Evolutionary conservation across 768 basidiomycete genomes (phyloP).

Genomic region (Suillus spraguei): DNA sequence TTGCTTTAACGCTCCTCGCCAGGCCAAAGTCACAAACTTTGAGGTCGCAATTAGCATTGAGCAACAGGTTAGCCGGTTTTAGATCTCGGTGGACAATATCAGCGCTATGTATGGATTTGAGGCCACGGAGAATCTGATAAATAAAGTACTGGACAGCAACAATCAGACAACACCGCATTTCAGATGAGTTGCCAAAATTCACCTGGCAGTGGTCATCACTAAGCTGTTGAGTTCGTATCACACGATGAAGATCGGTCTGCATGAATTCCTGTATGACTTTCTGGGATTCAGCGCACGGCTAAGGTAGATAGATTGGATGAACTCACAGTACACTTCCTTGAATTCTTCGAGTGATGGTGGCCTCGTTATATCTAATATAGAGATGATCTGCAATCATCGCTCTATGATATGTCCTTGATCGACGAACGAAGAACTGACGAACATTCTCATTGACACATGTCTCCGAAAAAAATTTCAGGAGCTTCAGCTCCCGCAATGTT

Average conservation of each 20-base stretch:
- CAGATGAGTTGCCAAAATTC: conserved; percentile 15
- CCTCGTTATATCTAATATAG: conserved; percentile 89
- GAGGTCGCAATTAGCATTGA: conserved; percentile 89
- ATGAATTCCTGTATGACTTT: conserved; percentile 84
- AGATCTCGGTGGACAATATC: conserved; percentile 79
- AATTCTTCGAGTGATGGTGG: conserved; percentile 75
- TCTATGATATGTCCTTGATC: conserved; percentile 12
- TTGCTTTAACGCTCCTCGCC: conserved; percentile 64
- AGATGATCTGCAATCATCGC: conserved; percentile 67
- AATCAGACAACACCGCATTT: not conserved
- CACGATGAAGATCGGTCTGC: conserved; percentile 90
- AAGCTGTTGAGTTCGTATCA: conserved; percentile 87
- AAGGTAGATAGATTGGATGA: conserved; percentile 1
- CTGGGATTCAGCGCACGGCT: conserved; percentile 9
- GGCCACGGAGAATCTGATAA: conserved; percentile 82
- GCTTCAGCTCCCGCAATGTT: conserved; percentile 89
- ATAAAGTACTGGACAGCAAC: conserved; percentile 62
- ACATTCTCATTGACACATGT: conserved; percentile 83
- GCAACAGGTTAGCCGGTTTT: conserved; percentile 85
- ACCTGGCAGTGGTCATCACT: conserved; percentile 91
- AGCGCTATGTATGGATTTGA: conserved; percentile 89
- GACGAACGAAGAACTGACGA: conserved; percentile 20
- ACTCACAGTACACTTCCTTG: conserved; percentile 84
- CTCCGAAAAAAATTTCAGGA: conserved; percentile 83
- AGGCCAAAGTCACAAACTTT: conserved; percentile 91